Percentiles rank a stretch among this genome's conserved stretches.
These are phyloP conservation scores for Fusarium sp. DNA, from an alignment of 2,329 filamentous ascomycete species.

Conservation along the genomic window DNA sequence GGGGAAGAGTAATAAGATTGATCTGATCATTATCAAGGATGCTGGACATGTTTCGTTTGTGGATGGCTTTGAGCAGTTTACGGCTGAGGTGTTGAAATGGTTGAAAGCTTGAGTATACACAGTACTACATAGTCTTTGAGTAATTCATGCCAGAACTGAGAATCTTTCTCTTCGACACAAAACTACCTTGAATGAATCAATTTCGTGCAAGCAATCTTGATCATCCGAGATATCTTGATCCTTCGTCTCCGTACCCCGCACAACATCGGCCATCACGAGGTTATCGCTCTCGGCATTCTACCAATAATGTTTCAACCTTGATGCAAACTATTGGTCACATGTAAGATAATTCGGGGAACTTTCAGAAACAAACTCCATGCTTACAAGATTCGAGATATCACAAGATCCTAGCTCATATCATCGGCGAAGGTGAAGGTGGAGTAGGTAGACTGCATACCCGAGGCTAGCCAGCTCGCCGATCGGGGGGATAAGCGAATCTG, in stretches of 20 bases:
- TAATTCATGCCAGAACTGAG: too few relatives aligned
- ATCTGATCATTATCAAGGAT: constrained; percentile 50
- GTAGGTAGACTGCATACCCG: neutral
- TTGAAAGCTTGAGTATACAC: neutral
- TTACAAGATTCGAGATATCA: neutral
- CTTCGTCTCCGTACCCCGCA: neutral
- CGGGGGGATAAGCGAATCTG: neutral
- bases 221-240: neutral
- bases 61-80: constrained; percentile 51
- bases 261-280: neutral
- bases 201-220: neutral
- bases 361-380: neutral
- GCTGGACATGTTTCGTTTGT: constrained; percentile 55
- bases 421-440: constrained; percentile 14
- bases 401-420: neutral
- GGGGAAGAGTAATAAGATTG: constrained; percentile 43
- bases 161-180: neutral
- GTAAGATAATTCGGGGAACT: constrained; percentile 5
- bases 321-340: neutral
- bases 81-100: constrained; percentile 9
- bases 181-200: neutral
- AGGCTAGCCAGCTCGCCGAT: constrained; percentile 18
- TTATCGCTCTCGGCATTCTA: neutral
- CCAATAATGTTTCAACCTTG: neutral
- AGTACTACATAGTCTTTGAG: too few relatives aligned